phyloP scores from a whole-genome alignment of 2,329 filamentous ascomycete genomes.

The Aspergillus intermedius region DNA sequence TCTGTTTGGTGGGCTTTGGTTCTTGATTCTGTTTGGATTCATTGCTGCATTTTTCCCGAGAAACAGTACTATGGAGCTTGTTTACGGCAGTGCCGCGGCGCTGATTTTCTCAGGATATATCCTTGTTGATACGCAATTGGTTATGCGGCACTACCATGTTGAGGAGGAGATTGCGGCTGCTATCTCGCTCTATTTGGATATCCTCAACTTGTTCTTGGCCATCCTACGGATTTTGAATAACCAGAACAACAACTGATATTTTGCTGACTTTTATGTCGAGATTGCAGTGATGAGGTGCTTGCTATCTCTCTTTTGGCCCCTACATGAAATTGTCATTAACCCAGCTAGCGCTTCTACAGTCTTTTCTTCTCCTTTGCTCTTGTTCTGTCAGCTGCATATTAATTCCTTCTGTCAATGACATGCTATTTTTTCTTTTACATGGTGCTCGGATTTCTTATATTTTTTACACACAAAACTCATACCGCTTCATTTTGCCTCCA shows the following conservation, averaged over 20 bases:
- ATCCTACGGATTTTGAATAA: constrained; percentile 95
- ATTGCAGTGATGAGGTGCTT: no score
- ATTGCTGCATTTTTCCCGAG: constrained; percentile 84
- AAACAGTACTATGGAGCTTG: constrained; percentile 71
- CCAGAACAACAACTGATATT: constrained; percentile 73
- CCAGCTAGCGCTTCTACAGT: no score
- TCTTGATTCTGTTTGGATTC: constrained; percentile 84
- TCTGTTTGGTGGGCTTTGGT: constrained; percentile 84
- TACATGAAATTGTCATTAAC: no score
- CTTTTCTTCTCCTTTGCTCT: no score
- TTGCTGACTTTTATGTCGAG: neutral
- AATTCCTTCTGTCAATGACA: no score
- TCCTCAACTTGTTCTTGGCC: constrained; percentile 94
- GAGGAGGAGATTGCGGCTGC: constrained; percentile 96
- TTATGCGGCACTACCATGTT: constrained; percentile 92
- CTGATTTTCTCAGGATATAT: constrained; percentile 93
- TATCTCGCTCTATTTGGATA: constrained; percentile 90
- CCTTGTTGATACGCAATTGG: constrained; percentile 89
- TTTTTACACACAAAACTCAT: no score
- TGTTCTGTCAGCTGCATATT: no score
- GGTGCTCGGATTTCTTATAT: no score
- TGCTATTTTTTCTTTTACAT: no score
- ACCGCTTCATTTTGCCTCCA: no score
- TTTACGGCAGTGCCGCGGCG: constrained; percentile 75
- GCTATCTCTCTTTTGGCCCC: no score